Base-by-base conservation (phyloP, 129 eudicot species). In the Gnaphalium uliginosum region DNA sequence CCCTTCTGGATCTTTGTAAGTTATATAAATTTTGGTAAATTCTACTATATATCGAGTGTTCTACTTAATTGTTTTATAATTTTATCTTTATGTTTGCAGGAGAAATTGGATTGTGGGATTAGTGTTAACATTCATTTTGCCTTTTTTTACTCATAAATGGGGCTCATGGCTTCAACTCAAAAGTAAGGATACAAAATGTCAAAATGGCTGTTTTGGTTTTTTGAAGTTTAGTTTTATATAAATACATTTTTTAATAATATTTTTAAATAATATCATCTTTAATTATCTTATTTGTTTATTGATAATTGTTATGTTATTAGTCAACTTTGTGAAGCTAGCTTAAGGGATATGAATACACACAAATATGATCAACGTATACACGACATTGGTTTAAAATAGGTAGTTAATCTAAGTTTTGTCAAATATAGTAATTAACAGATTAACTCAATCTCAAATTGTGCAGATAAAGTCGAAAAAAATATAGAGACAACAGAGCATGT, bases 131-230 rank as follows among this genome's bases (percentile, higher is more conserved):
- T 51, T 85, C 51, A 33, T 82, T 50, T 67, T 85, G 75, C 89
- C 89, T 1, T 81, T 85, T 71, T 23, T 82, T 66, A 78, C 84
- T 0, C 83, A 76, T 72, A 85, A 85, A 82, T 81, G 85, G 84
- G 89, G 89, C 11, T 73, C 87, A 24, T 78, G 54, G 73, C 80
- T 83, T 69, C 75, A 60, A 74, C 60, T 73, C 22, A 78, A 79
- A 73, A 78, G 86, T 83, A 78, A 83, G 79, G 3, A 71, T 41
- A 65, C 4, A 25, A 65, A 23, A 63, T 17, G 13, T 35, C 69
- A 8, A 62, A 25, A 25, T 10, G 4, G n/a, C 4, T 6, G 27
- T n/a, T n/a, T 60, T 60, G 25, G 59, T 53, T 6, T 53, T n/a
- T 22, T 8, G n/a, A n/a, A n/a, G n/a, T n/a, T n/a, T n/a, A n/a